These are phyloP conservation scores for Sechiopsis laciniata DNA, from an alignment of 306 rosid genomes.

Conservation along the genomic window DNA sequence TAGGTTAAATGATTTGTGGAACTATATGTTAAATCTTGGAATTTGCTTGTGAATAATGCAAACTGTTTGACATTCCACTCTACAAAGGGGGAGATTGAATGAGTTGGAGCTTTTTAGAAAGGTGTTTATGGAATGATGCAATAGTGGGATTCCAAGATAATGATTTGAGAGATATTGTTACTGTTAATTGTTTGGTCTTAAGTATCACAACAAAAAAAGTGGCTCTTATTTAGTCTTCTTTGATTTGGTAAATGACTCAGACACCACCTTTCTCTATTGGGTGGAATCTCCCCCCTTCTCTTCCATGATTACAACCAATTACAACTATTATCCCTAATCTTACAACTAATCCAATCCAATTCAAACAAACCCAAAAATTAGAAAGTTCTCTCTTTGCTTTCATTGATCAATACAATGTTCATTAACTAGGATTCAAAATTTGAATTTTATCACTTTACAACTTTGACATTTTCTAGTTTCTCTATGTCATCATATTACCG, in stretches of 20 bases:
- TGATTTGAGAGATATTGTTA: neutral
- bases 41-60: neutral
- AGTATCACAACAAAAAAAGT: neutral
- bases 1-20: no score
- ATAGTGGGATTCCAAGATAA: slow-evolving; percentile 10
- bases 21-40: neutral
- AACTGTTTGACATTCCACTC: slow-evolving; percentile 30
- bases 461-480: no score
- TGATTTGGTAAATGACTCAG: slow-evolving; percentile 6
- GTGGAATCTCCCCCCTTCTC: neutral
- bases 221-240: neutral
- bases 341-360: neutral
- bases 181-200: neutral
- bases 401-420: no score
- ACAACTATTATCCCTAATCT: neutral
- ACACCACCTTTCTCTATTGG: neutral
- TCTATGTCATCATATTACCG: no score
- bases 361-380: no score
- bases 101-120: neutral
- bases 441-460: no score
- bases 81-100: neutral
- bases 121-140: slow-evolving; percentile 1
- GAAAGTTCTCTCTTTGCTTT: no score
- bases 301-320: neutral
- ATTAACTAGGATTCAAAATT: no score